Evolutionary conservation across 495 filamentous ascomycete species (phyloP).

Genomic region (Hypoxylon lenormandii): DNA sequence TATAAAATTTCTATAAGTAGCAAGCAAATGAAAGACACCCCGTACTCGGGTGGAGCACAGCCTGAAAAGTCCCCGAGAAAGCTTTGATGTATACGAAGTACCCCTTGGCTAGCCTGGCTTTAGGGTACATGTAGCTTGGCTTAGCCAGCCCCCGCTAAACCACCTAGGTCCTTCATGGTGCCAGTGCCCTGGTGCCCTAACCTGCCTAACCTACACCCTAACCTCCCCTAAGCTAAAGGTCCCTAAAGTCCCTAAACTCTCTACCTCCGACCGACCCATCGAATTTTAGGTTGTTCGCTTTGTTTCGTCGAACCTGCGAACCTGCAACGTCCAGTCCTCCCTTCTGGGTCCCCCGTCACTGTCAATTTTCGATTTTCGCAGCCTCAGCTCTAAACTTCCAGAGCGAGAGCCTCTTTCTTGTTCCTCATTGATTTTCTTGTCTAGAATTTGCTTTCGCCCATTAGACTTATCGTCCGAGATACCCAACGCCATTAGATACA

Average conservation of each 20-base stretch:
- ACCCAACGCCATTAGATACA: constrained; percentile 37
- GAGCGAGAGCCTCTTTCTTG: constrained; percentile 16
- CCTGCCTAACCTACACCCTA: no score
- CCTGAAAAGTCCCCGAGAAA: background rate
- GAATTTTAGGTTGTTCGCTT: constrained; percentile 44
- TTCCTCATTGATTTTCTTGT: constrained; percentile 38
- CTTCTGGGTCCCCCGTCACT: constrained; percentile 18
- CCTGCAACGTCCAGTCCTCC: constrained; percentile 32
- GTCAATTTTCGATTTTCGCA: constrained; percentile 23
- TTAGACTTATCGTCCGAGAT: constrained; percentile 46
- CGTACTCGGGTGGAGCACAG: no score
- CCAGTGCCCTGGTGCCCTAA: no score
- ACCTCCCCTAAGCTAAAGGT: constrained; percentile 30
- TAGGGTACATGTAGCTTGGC: background rate
- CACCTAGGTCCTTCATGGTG: no score
- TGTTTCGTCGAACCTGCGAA: constrained; percentile 45
- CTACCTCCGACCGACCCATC: constrained; percentile 37
- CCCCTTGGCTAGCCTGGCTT: background rate
- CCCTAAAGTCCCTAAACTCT: constrained; percentile 11
- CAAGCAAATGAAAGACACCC: no score
- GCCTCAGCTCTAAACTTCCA: constrained; percentile 25
- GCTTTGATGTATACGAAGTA: constrained; percentile 1
- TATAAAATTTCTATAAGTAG: no score
- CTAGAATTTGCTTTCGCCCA: constrained; percentile 42
- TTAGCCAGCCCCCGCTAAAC: constrained; percentile 12